These are phyloP conservation scores for Nakazawaea sp. DNA, from an alignment of 805 yeast genomes.

Conservation along the genomic window DNA sequence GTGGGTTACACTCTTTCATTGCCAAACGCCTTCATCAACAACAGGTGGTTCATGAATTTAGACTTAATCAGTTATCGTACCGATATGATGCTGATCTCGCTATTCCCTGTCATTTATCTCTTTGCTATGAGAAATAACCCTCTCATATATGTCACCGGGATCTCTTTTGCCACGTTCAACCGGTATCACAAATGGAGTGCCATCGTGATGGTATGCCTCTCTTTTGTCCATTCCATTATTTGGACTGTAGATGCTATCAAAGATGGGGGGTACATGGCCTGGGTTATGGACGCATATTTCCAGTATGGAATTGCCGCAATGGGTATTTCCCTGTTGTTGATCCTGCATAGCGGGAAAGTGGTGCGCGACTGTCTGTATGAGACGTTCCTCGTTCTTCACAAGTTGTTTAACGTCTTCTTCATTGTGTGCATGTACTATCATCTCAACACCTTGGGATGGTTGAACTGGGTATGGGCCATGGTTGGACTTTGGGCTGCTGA, in stretches of 20 bases:
- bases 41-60: slow-evolving; percentile 21
- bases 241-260: slow-evolving; percentile 35
- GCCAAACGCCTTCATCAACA: slow-evolving; percentile 30
- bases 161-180: slow-evolving; percentile 55
- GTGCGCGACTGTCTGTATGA: slow-evolving; percentile 33
- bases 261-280: slow-evolving; percentile 30
- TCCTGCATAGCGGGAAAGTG: slow-evolving; percentile 15
- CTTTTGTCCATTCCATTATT: slow-evolving; percentile 48
- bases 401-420: slow-evolving; percentile 29
- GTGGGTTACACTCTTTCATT: slow-evolving; percentile 27
- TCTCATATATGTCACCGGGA: slow-evolving; percentile 52
- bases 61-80: slow-evolving; percentile 47
- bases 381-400: slow-evolving; percentile 32
- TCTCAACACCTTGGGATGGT: slow-evolving; percentile 33
- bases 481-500: slow-evolving; percentile 33
- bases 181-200: slow-evolving; percentile 64
- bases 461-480: slow-evolving; percentile 33
- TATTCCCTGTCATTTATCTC: slow-evolving; percentile 52
- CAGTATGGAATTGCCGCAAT: slow-evolving; percentile 26
- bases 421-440: slow-evolving; percentile 34
- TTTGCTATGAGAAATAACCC: slow-evolving; percentile 75
- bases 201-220: slow-evolving; percentile 39
- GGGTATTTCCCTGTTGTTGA: slow-evolving; percentile 12
- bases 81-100: slow-evolving; percentile 40
- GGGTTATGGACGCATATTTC: slow-evolving; percentile 41